phyloP scores from a whole-genome alignment of 2,329 filamentous ascomycete species.

The Cordyceps cateniannulata region DNA sequence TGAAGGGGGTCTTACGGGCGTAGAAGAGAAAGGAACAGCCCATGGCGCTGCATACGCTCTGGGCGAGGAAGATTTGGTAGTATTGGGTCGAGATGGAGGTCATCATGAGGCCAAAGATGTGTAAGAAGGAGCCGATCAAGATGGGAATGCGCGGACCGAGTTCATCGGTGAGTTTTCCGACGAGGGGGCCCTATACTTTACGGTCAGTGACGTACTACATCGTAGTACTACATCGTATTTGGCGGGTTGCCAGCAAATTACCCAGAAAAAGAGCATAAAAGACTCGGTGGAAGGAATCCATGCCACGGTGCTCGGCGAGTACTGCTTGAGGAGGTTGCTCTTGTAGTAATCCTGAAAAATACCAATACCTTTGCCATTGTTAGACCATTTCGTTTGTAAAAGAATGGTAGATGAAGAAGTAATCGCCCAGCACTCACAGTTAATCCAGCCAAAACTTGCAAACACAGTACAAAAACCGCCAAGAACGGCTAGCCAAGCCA shows the following conservation, averaged over 20 bases:
- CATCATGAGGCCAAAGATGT: slow-evolving; percentile 7
- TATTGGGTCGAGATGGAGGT: slow-evolving; percentile 7
- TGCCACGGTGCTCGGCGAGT: neutral
- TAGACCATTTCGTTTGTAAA: neutral
- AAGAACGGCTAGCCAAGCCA: neutral
- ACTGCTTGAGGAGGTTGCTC: neutral
- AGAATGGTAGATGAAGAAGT: no score
- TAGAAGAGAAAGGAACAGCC: slow-evolving; percentile 5
- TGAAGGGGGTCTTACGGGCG: neutral
- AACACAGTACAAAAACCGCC: neutral
- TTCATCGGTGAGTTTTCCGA: slow-evolving; percentile 34
- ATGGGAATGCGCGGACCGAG: slow-evolving; percentile 23
- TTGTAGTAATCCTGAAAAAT: neutral
- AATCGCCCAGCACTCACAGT: neutral
- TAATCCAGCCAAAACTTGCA: neutral
- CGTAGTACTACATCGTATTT: no score
- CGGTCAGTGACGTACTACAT: no score
- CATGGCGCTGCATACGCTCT: slow-evolving; percentile 9
- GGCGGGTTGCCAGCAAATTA: neutral
- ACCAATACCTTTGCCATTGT: neutral
- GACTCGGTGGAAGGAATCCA: slow-evolving; percentile 3
- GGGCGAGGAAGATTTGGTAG: slow-evolving; percentile 12
- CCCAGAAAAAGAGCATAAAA: slow-evolving; percentile 4
- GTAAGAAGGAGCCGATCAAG: slow-evolving; percentile 5
- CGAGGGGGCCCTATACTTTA: slow-evolving; percentile 25